Evolutionary conservation across 1,139 yeast species (phyloP).

Genomic region (Debaryomycetaceae sp.): DNA sequence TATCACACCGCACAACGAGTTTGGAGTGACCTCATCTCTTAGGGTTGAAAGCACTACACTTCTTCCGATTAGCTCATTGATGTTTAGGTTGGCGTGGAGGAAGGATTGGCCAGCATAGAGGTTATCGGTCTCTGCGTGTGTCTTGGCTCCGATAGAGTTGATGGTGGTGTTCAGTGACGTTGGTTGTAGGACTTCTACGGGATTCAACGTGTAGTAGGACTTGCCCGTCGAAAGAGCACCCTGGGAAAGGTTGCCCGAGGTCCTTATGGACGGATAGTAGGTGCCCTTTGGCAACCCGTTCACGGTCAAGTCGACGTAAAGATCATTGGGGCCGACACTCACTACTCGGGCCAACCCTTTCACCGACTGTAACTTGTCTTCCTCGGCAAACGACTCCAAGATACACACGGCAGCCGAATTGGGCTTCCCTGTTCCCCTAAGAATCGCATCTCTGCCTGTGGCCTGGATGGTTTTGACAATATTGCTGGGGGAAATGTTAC

Average conservation of each 20-base stretch:
- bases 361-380: conserved; percentile 56
- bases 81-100: conserved; percentile 52
- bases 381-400: conserved; percentile 62
- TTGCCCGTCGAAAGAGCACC: conserved; percentile 74
- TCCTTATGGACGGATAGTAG: conserved; percentile 67
- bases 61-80: conserved; percentile 74
- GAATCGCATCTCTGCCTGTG: conserved; percentile 84
- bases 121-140: conserved; percentile 11
- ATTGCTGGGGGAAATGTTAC: conserved; percentile 65
- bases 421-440: conserved; percentile 85
- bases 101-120: conserved; percentile 61
- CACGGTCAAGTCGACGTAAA: conserved; percentile 74
- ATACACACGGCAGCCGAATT: conserved; percentile 92
- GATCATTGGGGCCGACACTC: conserved; percentile 48
- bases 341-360: conserved; percentile 88
- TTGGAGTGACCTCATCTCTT: conserved; percentile 34
- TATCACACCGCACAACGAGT: conserved; percentile 75
- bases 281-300: conserved; percentile 64
- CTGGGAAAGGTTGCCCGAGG: conserved; percentile 69
- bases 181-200: conserved; percentile 42
- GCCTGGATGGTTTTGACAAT: conserved; percentile 62
- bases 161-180: conserved; percentile 30
- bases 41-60: conserved; percentile 60
- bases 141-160: conserved; percentile 36
- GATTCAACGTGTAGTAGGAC: conserved; percentile 43